These are phyloP conservation scores for Taiozyma sp. DNA, from an alignment of 1,139 yeast species.

Conservation along the genomic window DNA sequence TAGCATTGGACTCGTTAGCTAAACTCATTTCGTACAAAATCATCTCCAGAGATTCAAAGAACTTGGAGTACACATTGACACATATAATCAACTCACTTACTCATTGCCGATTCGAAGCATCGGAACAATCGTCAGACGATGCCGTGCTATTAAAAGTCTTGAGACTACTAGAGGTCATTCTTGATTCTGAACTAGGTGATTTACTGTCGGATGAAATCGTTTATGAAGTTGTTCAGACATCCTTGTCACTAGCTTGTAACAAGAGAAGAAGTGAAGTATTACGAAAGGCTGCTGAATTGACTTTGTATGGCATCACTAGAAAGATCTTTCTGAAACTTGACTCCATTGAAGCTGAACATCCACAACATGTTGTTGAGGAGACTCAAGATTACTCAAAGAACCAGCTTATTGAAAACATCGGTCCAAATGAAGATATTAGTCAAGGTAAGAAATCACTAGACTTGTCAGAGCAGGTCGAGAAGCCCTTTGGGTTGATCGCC, in stretches of 20 bases:
- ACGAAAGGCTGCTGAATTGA: conserved; percentile 85
- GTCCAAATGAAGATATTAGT: conserved; percentile 24
- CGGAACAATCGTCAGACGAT: conserved; percentile 91
- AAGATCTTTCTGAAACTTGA: conserved; percentile 61
- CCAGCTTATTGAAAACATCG: conserved; percentile 30
- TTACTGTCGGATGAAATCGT: conserved; percentile 76
- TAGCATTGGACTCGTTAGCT: conserved; percentile 73
- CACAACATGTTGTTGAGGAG: conserved; percentile 25
- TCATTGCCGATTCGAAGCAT: conserved; percentile 94
- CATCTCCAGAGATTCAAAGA: conserved; percentile 38
- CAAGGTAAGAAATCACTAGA: conserved; percentile 22
- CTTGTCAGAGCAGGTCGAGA: conserved; percentile 14
- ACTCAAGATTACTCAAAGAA: conserved; percentile 32
- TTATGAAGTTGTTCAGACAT: conserved; percentile 87
- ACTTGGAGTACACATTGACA: conserved; percentile 43
- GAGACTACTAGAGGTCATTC: conserved; percentile 63
- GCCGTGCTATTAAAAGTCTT: conserved; percentile 83
- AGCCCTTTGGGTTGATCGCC: conserved; percentile 33
- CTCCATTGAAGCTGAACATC: conserved; percentile 47
- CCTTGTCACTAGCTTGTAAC: conserved; percentile 89
- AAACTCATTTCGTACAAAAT: conserved; percentile 66
- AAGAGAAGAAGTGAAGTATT: conserved; percentile 88
- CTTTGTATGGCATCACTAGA: conserved; percentile 68
- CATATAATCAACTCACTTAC: conserved; percentile 71
- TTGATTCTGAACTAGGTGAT: conserved; percentile 60